These are phyloP conservation scores for Neonectria hederae DNA, from an alignment of 2,329 filamentous ascomycete genomes.

Conservation along the genomic window DNA sequence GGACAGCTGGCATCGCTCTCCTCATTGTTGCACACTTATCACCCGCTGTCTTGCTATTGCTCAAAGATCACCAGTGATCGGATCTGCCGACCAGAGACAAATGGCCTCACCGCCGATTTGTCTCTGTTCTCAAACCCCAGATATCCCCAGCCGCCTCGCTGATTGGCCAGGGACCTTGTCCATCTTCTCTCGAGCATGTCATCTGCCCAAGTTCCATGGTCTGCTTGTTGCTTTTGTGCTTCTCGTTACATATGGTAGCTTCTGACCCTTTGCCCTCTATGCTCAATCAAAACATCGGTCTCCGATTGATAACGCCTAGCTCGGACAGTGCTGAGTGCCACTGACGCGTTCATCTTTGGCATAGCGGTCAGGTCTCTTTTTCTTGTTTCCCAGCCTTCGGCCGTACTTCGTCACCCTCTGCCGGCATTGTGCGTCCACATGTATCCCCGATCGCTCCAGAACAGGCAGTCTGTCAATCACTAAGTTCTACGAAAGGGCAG, in stretches of 20 bases:
- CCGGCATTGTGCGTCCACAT: slow-evolving; percentile 1
- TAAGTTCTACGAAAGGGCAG: not conserved
- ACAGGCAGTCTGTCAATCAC: slow-evolving; percentile 1
- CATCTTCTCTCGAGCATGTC: slow-evolving; percentile 2
- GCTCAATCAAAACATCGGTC: not conserved
- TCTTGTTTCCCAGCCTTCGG: slow-evolving; percentile 11
- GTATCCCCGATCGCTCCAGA: not conserved
- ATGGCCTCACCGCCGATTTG: slow-evolving; percentile 3
- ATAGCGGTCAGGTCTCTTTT: not conserved
- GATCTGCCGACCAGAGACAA: not conserved
- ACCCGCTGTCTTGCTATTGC: not conserved
- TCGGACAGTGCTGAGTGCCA: not conserved
- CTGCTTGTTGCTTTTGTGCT: slow-evolving; percentile 6
- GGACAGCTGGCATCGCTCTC: slow-evolving; percentile 7
- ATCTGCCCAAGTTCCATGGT: not conserved
- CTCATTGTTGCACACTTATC: not conserved
- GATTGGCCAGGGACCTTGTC: not conserved
- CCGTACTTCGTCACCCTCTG: slow-evolving; percentile 6
- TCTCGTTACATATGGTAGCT: not conserved
- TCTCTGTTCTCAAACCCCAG: not conserved
- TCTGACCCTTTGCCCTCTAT: not conserved
- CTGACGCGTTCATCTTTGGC: slow-evolving; percentile 1
- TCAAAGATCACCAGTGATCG: not conserved
- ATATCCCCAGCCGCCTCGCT: not conserved
- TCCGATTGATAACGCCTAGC: not conserved